phyloP scores from a whole-genome alignment of 441 rosid species.

The Populus tomentosa region DNA sequence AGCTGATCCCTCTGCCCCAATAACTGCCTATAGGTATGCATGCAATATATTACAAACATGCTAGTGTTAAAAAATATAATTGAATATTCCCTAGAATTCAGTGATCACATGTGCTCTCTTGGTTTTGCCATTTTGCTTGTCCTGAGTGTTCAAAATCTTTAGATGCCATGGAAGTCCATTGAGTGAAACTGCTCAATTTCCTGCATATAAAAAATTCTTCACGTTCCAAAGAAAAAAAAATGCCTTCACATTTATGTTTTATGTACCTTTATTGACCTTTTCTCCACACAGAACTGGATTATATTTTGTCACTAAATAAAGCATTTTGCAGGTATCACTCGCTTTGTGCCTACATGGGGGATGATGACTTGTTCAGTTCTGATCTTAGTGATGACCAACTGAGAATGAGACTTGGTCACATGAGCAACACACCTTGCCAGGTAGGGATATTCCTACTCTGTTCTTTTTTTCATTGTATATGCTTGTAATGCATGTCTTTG shows the following conservation, averaged over 20 bases:
- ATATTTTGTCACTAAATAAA: neutral
- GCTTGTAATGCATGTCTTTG: neutral
- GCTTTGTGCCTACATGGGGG: constrained; percentile 93
- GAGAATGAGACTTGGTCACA: constrained; percentile 83
- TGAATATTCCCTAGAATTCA: neutral
- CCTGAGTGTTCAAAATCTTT: neutral
- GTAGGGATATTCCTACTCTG: constrained; percentile 18
- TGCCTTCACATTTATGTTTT: neutral
- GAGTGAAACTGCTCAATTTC: neutral
- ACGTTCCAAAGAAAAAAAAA: neutral
- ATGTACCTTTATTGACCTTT: neutral
- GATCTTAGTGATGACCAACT: constrained; percentile 92
- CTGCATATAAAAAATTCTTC: neutral
- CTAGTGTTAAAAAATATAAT: neutral
- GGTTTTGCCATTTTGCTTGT: neutral
- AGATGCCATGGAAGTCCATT: neutral
- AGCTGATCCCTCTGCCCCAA: constrained; percentile 76
- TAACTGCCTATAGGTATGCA: constrained; percentile 75
- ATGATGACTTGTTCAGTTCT: constrained; percentile 94
- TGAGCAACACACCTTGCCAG: constrained; percentile 94
- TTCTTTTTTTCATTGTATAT: neutral
- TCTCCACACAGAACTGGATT: neutral
- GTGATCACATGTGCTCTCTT: neutral
- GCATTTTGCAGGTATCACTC: constrained; percentile 65
- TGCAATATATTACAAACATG: neutral